These are phyloP conservation scores for Xylariaceae sp. DNA, from an alignment of 2,329 filamentous ascomycete genomes.

Conservation along the genomic window DNA sequence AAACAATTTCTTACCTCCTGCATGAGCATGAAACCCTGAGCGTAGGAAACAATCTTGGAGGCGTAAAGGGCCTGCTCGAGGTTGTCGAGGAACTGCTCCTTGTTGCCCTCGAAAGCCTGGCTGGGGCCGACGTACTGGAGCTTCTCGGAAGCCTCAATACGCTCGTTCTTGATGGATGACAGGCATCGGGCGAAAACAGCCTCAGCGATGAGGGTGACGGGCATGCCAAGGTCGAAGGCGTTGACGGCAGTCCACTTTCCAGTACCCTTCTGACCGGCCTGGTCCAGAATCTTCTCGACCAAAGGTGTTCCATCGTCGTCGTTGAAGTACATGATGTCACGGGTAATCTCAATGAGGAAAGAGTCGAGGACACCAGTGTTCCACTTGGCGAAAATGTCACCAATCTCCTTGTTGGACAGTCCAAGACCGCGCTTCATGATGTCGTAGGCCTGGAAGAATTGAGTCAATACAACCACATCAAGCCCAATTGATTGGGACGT, in stretches of 20 bases:
- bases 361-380: conserved; percentile 98
- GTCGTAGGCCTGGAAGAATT: conserved; percentile 74
- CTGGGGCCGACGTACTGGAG: conserved; percentile 69
- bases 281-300: conserved; percentile 98
- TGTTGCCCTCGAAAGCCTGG: conserved; percentile 82
- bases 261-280: conserved; percentile 98
- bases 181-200: conserved; percentile 93
- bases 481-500: not conserved
- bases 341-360: conserved; percentile 98
- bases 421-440: conserved; percentile 98
- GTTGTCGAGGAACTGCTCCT: conserved; percentile 88
- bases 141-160: conserved; percentile 71
- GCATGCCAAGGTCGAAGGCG: conserved; percentile 96
- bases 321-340: conserved; percentile 97
- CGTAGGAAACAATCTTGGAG: conserved; percentile 99
- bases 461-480: conserved; percentile 4
- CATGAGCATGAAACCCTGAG: conserved; percentile 99
- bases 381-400: conserved; percentile 90
- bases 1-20: conserved; percentile 64
- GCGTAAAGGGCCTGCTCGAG: conserved; percentile 98
- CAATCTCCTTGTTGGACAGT: conserved; percentile 87
- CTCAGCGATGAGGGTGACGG: conserved; percentile 96
- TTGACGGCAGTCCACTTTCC: conserved; percentile 99
- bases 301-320: conserved; percentile 87
- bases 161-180: conserved; percentile 91